These are phyloP conservation scores for Meira nashicola DNA, from an alignment of 1,284 basidiomycete species.

Conservation along the genomic window DNA sequence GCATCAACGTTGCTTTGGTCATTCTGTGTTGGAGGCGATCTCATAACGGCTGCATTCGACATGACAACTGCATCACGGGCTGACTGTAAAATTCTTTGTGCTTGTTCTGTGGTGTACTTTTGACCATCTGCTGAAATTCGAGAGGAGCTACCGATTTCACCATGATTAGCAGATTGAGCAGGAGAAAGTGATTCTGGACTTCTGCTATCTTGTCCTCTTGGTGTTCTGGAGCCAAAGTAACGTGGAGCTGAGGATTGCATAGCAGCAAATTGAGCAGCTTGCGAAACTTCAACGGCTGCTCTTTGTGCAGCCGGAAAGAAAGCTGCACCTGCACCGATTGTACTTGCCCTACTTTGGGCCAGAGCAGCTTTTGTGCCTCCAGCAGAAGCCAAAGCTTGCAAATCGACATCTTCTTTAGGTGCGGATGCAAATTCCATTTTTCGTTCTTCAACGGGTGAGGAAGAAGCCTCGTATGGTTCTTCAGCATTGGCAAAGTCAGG, in stretches of 20 bases:
- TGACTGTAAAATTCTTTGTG: neutral
- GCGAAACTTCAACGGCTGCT: slow-evolving; percentile 6
- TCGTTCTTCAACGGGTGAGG: slow-evolving; percentile 10
- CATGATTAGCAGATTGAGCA: neutral
- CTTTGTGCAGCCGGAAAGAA: slow-evolving; percentile 18
- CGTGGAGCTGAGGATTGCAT: neutral
- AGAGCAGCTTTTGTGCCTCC: slow-evolving; percentile 37
- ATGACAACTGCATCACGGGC: neutral
- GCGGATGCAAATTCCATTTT: neutral
- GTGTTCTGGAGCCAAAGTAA: neutral
- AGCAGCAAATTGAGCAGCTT: neutral
- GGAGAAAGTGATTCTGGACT: neutral
- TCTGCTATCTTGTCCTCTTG: neutral
- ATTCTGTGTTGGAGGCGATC: neutral
- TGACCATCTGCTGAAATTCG: neutral
- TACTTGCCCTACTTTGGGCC: slow-evolving; percentile 18
- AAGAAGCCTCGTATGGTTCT: slow-evolving; percentile 33
- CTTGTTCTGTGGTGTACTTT: neutral
- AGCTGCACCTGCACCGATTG: slow-evolving; percentile 14
- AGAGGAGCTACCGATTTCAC: neutral
- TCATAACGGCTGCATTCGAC: neutral
- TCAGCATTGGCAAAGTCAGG: slow-evolving; percentile 17
- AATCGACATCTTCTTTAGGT: slow-evolving; percentile 11
- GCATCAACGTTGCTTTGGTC: no score
- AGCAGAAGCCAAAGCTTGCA: slow-evolving; percentile 8